Percentiles rank a stretch among this genome's conserved stretches.
phyloP scores from a whole-genome alignment of 169 alveolate species.

The Perkinsus olseni region DNA sequence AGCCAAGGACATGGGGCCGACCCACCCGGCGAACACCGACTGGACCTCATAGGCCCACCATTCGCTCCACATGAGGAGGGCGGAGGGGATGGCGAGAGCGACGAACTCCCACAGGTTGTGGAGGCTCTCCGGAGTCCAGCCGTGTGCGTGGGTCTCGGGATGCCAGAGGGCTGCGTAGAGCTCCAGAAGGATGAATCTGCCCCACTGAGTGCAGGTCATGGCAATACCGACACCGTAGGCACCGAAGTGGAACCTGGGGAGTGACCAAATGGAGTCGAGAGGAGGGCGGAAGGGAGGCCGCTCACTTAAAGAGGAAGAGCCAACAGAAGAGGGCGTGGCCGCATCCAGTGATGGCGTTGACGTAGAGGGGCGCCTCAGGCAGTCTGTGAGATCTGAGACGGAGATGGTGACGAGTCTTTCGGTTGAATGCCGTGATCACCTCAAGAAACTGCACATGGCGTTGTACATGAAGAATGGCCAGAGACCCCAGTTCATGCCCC shows the following conservation, averaged over 20 bases:
- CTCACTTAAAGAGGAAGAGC: not conserved
- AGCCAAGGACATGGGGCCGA: not conserved
- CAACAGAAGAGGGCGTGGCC: not conserved
- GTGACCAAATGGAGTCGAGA: too few species aligned
- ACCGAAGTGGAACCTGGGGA: not conserved
- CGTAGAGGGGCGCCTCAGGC: not conserved
- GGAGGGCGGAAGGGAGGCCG: not conserved
- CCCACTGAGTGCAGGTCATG: not conserved
- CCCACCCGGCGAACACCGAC: not conserved
- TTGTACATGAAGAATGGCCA: not conserved
- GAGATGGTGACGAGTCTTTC: not conserved
- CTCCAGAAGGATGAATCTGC: not conserved
- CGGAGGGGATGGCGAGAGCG: not conserved
- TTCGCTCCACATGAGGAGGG: not conserved
- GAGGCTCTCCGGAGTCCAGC: not conserved
- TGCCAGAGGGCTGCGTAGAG: not conserved
- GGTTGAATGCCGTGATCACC: not conserved
- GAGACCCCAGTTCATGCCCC: not conserved
- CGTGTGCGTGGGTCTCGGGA: not conserved
- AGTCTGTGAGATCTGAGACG: not conserved
- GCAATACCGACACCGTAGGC: not conserved
- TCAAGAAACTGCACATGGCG: not conserved
- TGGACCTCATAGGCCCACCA: slow-evolving; percentile 1
- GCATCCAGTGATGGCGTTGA: not conserved
- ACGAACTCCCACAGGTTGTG: not conserved